Evolutionary conservation across 805 yeast species (phyloP).

Genomic region (Starmerella kuoi): DNA sequence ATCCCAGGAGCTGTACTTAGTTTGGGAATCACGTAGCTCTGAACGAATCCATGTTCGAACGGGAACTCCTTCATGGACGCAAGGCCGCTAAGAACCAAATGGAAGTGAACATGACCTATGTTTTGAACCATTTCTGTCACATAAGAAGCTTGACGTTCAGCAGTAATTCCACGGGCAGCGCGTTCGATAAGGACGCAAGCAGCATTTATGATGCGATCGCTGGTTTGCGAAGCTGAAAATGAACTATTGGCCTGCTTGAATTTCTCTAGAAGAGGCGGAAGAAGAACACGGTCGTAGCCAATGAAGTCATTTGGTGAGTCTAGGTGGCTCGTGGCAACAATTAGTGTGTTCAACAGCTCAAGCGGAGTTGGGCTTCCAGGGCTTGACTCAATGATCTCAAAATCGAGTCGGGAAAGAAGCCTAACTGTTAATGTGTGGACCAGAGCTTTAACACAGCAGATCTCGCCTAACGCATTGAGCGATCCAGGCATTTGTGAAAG

Average conservation of each 20-base stretch:
- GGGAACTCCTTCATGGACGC: conserved; percentile 12
- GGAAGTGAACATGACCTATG: conserved; percentile 6
- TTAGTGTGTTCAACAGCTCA: conserved; percentile 23
- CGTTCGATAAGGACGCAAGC: conserved; percentile 22
- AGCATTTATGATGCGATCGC: conserved; percentile 12
- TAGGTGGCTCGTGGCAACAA: conserved; percentile 21
- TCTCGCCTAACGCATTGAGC: conserved; percentile 27
- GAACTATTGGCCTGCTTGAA: background rate
- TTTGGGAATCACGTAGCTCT: conserved; percentile 36
- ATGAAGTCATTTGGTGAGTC: conserved; percentile 16
- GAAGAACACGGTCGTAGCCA: conserved; percentile 11
- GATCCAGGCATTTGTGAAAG: conserved; percentile 41
- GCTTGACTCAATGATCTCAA: conserved; percentile 1
- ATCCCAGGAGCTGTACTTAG: conserved; percentile 25
- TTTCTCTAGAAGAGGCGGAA: conserved; percentile 3
- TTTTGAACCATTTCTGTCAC: conserved; percentile 4
- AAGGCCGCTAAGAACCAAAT: conserved; percentile 12
- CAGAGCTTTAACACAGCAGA: conserved; percentile 29
- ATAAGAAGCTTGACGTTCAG: conserved; percentile 14
- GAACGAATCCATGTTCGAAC: conserved; percentile 24
- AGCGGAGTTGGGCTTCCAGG: conserved; percentile 18
- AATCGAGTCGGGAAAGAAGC: conserved; percentile 27
- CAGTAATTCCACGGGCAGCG: conserved; percentile 20
- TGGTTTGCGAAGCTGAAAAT: background rate
- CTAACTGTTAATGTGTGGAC: conserved; percentile 33